Evolutionary conservation across 495 filamentous ascomycete genomes (phyloP), one percentile per base, ranked within the genome.

Genomic region (Tuber brumale): DNA sequence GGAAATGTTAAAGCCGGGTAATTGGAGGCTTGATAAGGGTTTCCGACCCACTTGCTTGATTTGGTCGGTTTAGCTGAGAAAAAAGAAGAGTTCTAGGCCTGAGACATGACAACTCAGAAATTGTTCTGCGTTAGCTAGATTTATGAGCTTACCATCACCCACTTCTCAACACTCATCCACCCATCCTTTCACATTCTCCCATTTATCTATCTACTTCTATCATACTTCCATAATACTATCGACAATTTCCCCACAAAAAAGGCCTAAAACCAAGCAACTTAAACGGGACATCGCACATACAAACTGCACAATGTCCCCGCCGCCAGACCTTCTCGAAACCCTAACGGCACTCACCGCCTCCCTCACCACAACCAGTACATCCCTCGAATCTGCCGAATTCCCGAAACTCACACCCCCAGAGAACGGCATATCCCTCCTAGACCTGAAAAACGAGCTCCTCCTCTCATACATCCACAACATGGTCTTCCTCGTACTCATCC

Each of bases 381-480:
- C 90, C 2, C 84, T 94, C 3, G 90, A 91, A 14, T 89, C 89
- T 0, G 84, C 93, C 5, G 92, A 92, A 27, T 89, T 89, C 70
- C 76, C 88, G 18, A 72, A 85, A 6, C 78, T 79, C 41, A 84
- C 90, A 70, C 88, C 92, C 9, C 91, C 93, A 14, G 87, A 90
- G 79, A 90, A 97, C 77, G 95, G 95, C 77, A 94, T 99, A 71
- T 97, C 95, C 3, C 91, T 99, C 8, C 90, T 99, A 81, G 93
- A 97, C 82, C 89, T 91, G 72, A 99, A 99, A 84, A 97, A 93
- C 86, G 96, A 99, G 77, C 88, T 98, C 27, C 89, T 99, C 21
- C 91, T 99, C 69, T 94, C 96, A 2, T 99, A 99, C 85, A 86
- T 98, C 0, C 96, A 98, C 80, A 94, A 97, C 80, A 89, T 97